Percentiles rank a stretch among this genome's conserved stretches.
These are phyloP conservation scores for Dothideomycetidae sp. DNA, from an alignment of 2,329 filamentous ascomycete genomes.

Conservation along the genomic window DNA sequence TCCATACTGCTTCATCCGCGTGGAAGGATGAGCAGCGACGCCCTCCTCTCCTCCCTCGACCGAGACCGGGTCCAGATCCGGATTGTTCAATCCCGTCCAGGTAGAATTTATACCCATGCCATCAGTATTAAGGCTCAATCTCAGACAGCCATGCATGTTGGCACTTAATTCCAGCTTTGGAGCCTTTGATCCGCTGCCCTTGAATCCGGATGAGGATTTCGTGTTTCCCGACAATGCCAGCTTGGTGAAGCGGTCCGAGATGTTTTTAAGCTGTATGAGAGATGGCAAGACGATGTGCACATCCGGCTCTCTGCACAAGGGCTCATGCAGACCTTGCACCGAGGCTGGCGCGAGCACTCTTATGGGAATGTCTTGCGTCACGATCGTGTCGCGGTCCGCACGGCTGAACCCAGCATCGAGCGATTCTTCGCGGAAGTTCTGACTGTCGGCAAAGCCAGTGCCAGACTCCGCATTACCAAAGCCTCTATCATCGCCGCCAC, in stretches of 20 bases:
- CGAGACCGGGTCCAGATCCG: slow-evolving; percentile 67
- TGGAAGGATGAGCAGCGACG: slow-evolving; percentile 68
- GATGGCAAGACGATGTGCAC: slow-evolving; percentile 86
- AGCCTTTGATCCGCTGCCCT: slow-evolving; percentile 17
- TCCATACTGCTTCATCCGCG: slow-evolving; percentile 51
- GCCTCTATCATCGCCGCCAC: background rate
- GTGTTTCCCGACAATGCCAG: slow-evolving; percentile 42
- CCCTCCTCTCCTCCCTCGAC: slow-evolving; percentile 50
- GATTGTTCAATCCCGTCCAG: slow-evolving; percentile 78
- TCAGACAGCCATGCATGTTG: slow-evolving; percentile 85
- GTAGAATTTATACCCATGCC: slow-evolving; percentile 69
- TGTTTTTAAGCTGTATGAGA: slow-evolving; percentile 75
- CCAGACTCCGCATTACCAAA: slow-evolving; percentile 8
- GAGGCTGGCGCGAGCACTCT: slow-evolving; percentile 69
- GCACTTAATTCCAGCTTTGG: slow-evolving; percentile 74
- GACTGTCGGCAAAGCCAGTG: slow-evolving; percentile 8
- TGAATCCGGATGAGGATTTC: slow-evolving; percentile 20
- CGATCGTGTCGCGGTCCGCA: slow-evolving; percentile 72
- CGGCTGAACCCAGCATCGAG: slow-evolving; percentile 24
- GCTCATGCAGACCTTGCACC: slow-evolving; percentile 90
- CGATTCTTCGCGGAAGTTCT: slow-evolving; percentile 16
- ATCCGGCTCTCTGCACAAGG: slow-evolving; percentile 76
- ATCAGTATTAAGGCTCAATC: slow-evolving; percentile 68
- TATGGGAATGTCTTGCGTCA: slow-evolving; percentile 94
- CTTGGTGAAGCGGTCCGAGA: slow-evolving; percentile 90